Base-by-base conservation (phyloP, 2,329 filamentous ascomycete genomes). In the Grosmannia serpens region DNA sequence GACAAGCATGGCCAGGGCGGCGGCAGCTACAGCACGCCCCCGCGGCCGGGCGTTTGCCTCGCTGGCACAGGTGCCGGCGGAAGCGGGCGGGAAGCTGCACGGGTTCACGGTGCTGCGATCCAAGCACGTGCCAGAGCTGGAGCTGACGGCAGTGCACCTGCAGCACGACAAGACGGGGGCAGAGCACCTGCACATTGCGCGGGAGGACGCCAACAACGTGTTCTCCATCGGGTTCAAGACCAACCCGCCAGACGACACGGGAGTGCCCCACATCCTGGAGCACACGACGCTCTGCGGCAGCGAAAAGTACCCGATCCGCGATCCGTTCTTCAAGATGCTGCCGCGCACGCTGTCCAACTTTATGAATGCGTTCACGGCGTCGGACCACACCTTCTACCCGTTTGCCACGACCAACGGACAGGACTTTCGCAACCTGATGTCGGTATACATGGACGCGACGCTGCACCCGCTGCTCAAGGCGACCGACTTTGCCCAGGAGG, bases 261-360 rank as follows among this genome's bases (percentile, higher is more conserved):
- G 94, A 55, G 85, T 99, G 50, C 94, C 94, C 22, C 94, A 99
- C 74, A 97, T 99, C 65, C 80, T 99, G 59, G 94, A 99, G 76
- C 94, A 99, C 74, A 96, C 94, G 24, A 97, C 94, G 1, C 77
- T 99, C 50, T 99, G 94, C 69, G 94, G 94, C 26, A 97, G 92
- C 69, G 79, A 95, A 70, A 96, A 95, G 86, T 95, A 91, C 70
- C 94, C 94, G n/a, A 92, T 99, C 60, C 89, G 94, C 62, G 94
- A 99, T 68, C 94, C 94, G 0, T 99, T 99, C 78, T 99, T 99
- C 79, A 99, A 97, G 81, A 99, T 99, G 94, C 82, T 99, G 29
- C 94, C 94, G 26, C 85, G 94, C 65, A 96, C 94, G 6, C 80
- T 99, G n/a, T 96, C 94, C 63, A 99, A 97, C 73, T 99, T 96